Evolutionary conservation across 2,329 filamentous ascomycete species (phyloP).

Genomic region (Cordyceps militaris): DNA sequence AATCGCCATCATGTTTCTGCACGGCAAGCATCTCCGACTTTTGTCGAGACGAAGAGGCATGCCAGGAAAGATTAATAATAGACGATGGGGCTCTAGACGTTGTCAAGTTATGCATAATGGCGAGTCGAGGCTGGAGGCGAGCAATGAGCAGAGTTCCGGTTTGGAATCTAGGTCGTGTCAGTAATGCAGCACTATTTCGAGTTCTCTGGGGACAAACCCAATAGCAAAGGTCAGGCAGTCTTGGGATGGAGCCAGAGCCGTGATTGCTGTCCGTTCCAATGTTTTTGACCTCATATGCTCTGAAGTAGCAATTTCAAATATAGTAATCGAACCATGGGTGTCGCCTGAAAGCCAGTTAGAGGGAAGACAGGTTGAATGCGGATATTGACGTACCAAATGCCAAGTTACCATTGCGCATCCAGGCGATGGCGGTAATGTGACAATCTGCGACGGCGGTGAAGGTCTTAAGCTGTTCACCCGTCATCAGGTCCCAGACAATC

Average conservation of each 20-base stretch:
- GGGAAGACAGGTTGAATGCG: neutral
- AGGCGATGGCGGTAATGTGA: constrained; percentile 67
- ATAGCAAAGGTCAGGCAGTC: constrained; percentile 96
- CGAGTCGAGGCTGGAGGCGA: constrained; percentile 83
- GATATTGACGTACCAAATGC: constrained; percentile 68
- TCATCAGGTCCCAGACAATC: constrained; percentile 94
- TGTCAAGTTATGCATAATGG: constrained; percentile 84
- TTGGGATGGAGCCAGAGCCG: constrained; percentile 78
- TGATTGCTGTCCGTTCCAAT: constrained; percentile 86
- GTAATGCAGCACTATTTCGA: constrained; percentile 13
- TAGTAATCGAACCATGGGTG: constrained; percentile 81
- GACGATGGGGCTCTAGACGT: constrained; percentile 79
- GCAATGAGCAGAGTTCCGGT: constrained; percentile 92
- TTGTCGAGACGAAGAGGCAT: constrained; percentile 90
- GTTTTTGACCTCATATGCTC: constrained; percentile 89
- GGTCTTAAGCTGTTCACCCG: constrained; percentile 81
- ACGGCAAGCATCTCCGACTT: constrained; percentile 97
- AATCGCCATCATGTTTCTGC: constrained; percentile 83
- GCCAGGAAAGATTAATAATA: constrained; percentile 84
- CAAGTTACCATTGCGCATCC: constrained; percentile 97
- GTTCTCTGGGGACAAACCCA: constrained; percentile 52
- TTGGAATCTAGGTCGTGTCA: constrained; percentile 59
- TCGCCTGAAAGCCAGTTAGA: constrained; percentile 55
- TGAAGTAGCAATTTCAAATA: constrained; percentile 88
- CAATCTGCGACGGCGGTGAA: constrained; percentile 80